Evolutionary conservation across 2,329 filamentous ascomycete genomes (phyloP).

Genomic region (Raffaelea arxii): DNA sequence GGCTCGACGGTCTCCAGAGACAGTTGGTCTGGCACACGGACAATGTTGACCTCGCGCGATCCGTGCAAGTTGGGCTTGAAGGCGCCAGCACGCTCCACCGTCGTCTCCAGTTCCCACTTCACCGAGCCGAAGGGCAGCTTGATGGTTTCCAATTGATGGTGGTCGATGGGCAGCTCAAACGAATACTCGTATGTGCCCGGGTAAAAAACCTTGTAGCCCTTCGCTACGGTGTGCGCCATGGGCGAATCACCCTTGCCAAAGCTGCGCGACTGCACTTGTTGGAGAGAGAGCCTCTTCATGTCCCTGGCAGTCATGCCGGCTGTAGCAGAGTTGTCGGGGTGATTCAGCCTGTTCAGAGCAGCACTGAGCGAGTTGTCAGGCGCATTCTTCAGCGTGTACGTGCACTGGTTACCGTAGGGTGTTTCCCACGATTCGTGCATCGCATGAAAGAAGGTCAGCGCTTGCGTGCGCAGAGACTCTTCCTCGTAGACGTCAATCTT

Average conservation of each 20-base stretch:
- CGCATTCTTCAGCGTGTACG: constrained; percentile 35
- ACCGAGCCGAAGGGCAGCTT: constrained; percentile 79
- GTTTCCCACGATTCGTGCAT: constrained; percentile 50
- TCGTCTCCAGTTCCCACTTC: constrained; percentile 79
- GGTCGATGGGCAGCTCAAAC: constrained; percentile 84
- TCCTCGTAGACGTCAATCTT: constrained; percentile 79
- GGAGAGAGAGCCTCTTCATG: constrained; percentile 62
- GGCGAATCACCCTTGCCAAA: constrained; percentile 70
- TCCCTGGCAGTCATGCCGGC: constrained; percentile 31
- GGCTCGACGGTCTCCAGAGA: constrained; percentile 87
- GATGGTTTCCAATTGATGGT: constrained; percentile 79
- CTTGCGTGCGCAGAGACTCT: constrained; percentile 79
- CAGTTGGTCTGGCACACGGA: constrained; percentile 76
- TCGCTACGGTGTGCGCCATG: constrained; percentile 49
- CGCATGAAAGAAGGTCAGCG: constrained; percentile 86
- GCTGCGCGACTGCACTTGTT: constrained; percentile 73
- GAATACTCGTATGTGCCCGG: constrained; percentile 59
- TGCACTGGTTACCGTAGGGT: constrained; percentile 55
- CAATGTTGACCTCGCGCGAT: constrained; percentile 69
- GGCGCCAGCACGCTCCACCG: constrained; percentile 75
- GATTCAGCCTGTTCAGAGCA: constrained; percentile 1
- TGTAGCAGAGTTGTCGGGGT: constrained; percentile 14
- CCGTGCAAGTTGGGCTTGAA: constrained; percentile 85
- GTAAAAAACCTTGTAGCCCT: constrained; percentile 78
- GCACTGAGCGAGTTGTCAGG: constrained; percentile 20